phyloP scores from a whole-genome alignment of 129 eudicot genomes.

The Lonicera japonica region DNA sequence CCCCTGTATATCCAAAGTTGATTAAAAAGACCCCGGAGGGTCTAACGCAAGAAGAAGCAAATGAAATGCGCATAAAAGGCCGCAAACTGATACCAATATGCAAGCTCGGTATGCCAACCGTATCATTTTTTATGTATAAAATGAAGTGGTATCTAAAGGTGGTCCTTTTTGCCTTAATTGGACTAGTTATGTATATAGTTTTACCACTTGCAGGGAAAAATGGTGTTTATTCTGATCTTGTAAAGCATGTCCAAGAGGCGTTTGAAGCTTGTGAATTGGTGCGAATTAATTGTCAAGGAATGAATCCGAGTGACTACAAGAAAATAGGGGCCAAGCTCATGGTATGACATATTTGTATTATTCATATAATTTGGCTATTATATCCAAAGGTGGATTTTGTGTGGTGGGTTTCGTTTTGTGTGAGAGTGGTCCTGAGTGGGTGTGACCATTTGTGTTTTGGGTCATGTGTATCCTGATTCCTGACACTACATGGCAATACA shows the following conservation, averaged over 20 bases:
- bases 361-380: not conserved
- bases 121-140: not conserved
- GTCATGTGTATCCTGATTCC: no score
- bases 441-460: no score
- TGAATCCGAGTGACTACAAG: constrained; percentile 78
- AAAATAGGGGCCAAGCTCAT: constrained; percentile 89
- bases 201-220: constrained; percentile 60
- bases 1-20: constrained; percentile 90
- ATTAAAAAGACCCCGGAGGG: constrained; percentile 76
- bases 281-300: constrained; percentile 73
- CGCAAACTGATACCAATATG: constrained; percentile 70
- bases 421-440: no score
- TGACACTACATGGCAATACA: no score
- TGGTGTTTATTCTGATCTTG: constrained; percentile 75
- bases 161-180: not conserved
- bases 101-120: constrained; percentile 67
- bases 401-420: no score
- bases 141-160: not conserved
- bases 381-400: no score
- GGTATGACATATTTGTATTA: constrained; percentile 25
- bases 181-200: constrained; percentile 1
- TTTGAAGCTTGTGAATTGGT: constrained; percentile 92
- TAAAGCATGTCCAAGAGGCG: constrained; percentile 76
- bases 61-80: constrained; percentile 74
- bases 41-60: constrained; percentile 78